Conservation (phyloP, 164 flowering plant species). For the Magnolia officinalis region DNA sequence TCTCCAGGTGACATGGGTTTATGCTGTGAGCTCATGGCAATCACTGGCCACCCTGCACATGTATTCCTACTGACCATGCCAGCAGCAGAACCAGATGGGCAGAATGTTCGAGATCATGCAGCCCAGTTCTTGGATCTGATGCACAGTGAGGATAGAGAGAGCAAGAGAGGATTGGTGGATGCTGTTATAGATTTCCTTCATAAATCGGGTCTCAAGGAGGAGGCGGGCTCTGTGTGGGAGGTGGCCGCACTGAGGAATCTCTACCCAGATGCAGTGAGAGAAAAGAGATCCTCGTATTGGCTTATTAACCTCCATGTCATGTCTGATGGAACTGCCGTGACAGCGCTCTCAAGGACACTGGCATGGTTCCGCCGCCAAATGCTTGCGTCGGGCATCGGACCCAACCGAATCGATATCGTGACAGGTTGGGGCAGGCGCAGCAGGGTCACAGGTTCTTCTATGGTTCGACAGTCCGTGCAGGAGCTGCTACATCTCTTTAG, state of each 20-base stretch:
- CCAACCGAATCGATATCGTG: conserved; percentile 77
- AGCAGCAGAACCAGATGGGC: conserved; percentile 75
- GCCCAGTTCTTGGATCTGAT: conserved; percentile 69
- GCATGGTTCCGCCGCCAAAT: conserved; percentile 77
- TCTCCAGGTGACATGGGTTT: conserved; percentile 57
- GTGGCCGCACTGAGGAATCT: conserved; percentile 88
- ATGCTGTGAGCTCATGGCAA: conserved; percentile 73
- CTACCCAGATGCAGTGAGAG: conserved; percentile 78
- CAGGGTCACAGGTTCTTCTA: conserved; percentile 79
- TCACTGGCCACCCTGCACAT: conserved; percentile 88
- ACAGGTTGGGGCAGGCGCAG: conserved; percentile 99
- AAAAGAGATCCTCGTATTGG: conserved; percentile 81
- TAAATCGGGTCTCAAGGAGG: conserved; percentile 91
- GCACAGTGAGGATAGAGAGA: conserved; percentile 90
- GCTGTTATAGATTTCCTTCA: conserved; percentile 92
- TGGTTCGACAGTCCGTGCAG: conserved; percentile 82
- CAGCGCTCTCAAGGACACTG: conserved; percentile 85
- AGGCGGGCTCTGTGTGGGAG: conserved; percentile 97
- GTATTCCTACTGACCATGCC: conserved; percentile 72
- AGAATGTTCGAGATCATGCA: conserved; percentile 78
- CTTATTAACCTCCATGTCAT: conserved; percentile 95
- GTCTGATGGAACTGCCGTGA: conserved; percentile 97
- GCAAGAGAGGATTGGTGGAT: conserved; percentile 92
- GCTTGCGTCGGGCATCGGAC: conserved; percentile 63
- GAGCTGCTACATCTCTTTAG: conserved; percentile 66